phyloP scores from a whole-genome alignment of 2,329 filamentous ascomycete species.

The Exophiala alcalophila region DNA sequence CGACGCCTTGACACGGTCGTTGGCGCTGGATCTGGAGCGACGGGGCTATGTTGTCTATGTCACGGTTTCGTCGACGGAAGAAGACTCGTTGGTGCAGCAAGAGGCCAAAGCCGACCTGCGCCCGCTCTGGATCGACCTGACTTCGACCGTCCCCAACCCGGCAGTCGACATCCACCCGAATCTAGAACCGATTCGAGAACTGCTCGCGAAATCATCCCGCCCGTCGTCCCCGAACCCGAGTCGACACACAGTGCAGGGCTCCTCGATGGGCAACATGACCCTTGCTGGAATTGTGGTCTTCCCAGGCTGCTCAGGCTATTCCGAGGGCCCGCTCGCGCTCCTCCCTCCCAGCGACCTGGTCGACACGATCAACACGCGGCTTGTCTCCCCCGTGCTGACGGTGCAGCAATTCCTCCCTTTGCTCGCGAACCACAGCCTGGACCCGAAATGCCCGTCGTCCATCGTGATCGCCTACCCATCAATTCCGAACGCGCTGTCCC shows the following conservation, averaged over 20 bases:
- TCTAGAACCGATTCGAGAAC: slow-evolving; percentile 30
- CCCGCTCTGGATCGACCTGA: slow-evolving; percentile 77
- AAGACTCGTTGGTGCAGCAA: slow-evolving; percentile 70
- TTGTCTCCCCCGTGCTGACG: slow-evolving; percentile 83
- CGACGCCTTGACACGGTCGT: slow-evolving; percentile 76
- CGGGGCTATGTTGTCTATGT: slow-evolving; percentile 92
- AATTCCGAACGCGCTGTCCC: slow-evolving; percentile 44
- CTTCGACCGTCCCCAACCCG: slow-evolving; percentile 49
- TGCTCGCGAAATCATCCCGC: slow-evolving; percentile 22
- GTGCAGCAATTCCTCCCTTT: slow-evolving; percentile 86
- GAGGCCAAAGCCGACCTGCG: slow-evolving; percentile 78
- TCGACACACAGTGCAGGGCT: slow-evolving; percentile 15
- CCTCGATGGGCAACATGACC: slow-evolving; percentile 38
- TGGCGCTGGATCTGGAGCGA: slow-evolving; percentile 82
- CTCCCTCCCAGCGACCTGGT: slow-evolving; percentile 80
- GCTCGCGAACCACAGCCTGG: slow-evolving; percentile 59
- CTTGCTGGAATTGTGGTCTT: slow-evolving; percentile 80
- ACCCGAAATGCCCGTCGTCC: slow-evolving; percentile 38
- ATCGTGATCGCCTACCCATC: slow-evolving; percentile 46
- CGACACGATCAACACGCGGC: slow-evolving; percentile 86
- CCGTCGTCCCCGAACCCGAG: slow-evolving; percentile 19
- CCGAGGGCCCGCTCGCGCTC: slow-evolving; percentile 78
- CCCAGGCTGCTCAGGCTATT: slow-evolving; percentile 72
- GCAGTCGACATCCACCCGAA: slow-evolving; percentile 30
- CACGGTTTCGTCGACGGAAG: slow-evolving; percentile 78